phyloP scores from a whole-genome alignment of 2,329 filamentous ascomycete genomes.

The Proliferodiscus dingleyae region DNA sequence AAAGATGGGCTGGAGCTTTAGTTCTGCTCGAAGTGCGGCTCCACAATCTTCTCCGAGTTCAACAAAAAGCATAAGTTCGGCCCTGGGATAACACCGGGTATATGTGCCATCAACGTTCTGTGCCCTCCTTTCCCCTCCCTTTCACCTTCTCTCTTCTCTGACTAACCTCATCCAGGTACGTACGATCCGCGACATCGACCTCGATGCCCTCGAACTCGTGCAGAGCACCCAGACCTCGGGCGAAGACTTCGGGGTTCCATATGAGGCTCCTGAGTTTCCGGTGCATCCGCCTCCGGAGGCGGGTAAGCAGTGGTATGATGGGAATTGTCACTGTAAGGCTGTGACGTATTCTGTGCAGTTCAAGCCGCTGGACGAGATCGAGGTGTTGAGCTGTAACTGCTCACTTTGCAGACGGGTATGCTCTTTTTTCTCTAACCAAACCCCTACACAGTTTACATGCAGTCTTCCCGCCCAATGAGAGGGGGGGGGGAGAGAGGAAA shows the following conservation, averaged over 20 bases:
- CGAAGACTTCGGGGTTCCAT: not conserved
- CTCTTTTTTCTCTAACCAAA: not conserved
- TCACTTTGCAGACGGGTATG: conserved; percentile 14
- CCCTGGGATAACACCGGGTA: too few relatives aligned
- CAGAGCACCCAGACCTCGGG: not conserved
- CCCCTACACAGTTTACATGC: too few relatives aligned
- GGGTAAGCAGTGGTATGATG: conserved; percentile 15
- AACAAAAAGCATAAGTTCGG: too few relatives aligned
- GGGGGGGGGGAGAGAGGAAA: too few relatives aligned
- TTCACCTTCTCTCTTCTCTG: too few relatives aligned
- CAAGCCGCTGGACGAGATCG: conserved; percentile 10
- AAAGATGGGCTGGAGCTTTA: too few relatives aligned
- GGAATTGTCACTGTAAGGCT: conserved; percentile 26
- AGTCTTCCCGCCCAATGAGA: too few relatives aligned
- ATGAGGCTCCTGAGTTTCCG: conserved; percentile 2
- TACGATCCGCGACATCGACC: conserved; percentile 4
- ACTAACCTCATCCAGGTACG: too few relatives aligned
- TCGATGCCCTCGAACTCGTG: not conserved
- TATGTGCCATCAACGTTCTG: too few relatives aligned
- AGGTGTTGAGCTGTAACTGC: conserved; percentile 22
- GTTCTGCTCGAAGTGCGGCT: too few relatives aligned
- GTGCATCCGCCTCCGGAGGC: not conserved
- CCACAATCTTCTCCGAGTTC: too few relatives aligned
- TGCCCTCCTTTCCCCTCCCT: too few relatives aligned
- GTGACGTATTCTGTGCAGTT: conserved; percentile 16